These are phyloP conservation scores for Rhinocladiella mackenziei DNA, from an alignment of 2,329 filamentous ascomycete species.

Conservation along the genomic window DNA sequence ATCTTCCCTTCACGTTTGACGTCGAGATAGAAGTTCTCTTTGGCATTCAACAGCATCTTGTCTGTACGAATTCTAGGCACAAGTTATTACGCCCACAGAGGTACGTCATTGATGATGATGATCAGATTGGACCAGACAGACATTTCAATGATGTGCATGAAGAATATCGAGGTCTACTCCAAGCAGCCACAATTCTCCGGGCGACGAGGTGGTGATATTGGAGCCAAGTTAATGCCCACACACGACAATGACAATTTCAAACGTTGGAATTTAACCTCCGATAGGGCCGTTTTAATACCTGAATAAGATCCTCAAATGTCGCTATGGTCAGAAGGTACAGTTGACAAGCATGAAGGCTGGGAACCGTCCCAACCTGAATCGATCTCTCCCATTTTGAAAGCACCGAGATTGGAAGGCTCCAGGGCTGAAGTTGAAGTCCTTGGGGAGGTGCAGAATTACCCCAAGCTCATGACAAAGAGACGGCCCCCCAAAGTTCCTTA, in stretches of 20 bases:
- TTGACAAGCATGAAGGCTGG: background rate
- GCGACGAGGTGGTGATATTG: background rate
- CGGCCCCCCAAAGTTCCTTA: background rate
- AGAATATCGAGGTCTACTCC: background rate
- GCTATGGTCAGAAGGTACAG: conserved; percentile 2
- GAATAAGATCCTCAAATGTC: background rate
- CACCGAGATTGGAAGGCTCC: background rate
- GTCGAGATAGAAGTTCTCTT: conserved; percentile 21
- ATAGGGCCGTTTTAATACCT: background rate
- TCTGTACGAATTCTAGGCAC: background rate
- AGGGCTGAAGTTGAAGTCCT: background rate
- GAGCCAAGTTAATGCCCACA: background rate
- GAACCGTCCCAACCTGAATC: conserved; percentile 5
- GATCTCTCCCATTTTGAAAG: conserved; percentile 12
- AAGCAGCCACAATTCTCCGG: conserved; percentile 11
- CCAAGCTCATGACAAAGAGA: background rate
- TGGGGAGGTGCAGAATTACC: conserved; percentile 3
- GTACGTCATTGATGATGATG: background rate
- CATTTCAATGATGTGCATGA: background rate
- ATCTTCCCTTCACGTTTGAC: conserved; percentile 14
- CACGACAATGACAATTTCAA: background rate
- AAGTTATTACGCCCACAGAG: background rate
- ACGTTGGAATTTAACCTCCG: conserved; percentile 8
- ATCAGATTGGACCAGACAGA: background rate
- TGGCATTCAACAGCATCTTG: conserved; percentile 2